Evolutionary conservation across 148 eudicot genomes (phyloP), one percentile per base, ranked within the genome.

Genomic region (Rhododendron ferrugineum): DNA sequence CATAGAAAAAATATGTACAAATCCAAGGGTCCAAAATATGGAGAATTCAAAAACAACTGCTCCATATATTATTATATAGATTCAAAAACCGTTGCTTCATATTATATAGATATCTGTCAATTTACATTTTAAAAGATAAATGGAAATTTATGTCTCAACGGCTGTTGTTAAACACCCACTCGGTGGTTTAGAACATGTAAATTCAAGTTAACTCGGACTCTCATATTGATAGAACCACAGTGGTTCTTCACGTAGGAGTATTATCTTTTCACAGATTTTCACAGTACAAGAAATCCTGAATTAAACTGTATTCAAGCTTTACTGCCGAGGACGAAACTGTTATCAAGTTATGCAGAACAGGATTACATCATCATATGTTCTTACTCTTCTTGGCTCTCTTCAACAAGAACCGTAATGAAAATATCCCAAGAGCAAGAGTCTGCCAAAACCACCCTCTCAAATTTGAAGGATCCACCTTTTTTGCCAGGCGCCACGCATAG

Each of bases 401-500:
- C 74, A 81, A 81, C 50, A 81, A 47, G 8, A 81, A 60, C 7
- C 84, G 74, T 46, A 81, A 62, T 37, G 84, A 81, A 62, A 81
- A 81, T 0, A 81, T 4, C 50, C 98, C 87, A 90, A 81, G 84
- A 13, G 34, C 73, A 58, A 81, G 23, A 58, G 84, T 81, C 92
- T 87, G 84, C 84, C 84, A 81, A 62, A 81, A 60, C 84, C 84
- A 81, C 22, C 74, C 84, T 23, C 36, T 81, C 16, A 70, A 23
- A 40, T 81, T 81, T 37, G 74, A 81, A 37, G 84, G 84, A 62
- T 81, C 84, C 30, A 81, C 84, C 83, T 92, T 85, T 83, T 93
- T 81, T 0, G 98, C 98, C 28, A 96, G 87, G 34, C 77, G 86
- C 95, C 95, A 95, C 1, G 99, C 99, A 80, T 95, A 95, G 49